Conservation (phyloP, 192 early-diverging fungal genomes). For the Allomyces macrogynus region DNA sequence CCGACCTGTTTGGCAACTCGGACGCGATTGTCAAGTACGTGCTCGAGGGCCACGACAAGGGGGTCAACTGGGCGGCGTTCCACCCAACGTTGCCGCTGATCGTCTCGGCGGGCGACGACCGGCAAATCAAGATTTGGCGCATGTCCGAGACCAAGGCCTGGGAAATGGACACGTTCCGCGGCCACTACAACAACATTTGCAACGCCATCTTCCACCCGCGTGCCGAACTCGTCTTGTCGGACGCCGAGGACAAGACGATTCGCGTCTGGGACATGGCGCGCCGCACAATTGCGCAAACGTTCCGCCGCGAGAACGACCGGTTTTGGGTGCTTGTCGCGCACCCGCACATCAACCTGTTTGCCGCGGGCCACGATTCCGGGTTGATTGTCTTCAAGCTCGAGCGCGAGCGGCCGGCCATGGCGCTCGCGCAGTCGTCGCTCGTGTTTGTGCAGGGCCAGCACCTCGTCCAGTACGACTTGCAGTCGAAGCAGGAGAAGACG, state of each 20-base stretch:
- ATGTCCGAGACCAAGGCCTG: slow-evolving; percentile 88
- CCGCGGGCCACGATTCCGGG: slow-evolving; percentile 93
- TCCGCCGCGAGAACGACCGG: slow-evolving; percentile 85
- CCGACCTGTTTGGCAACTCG: slow-evolving; percentile 88
- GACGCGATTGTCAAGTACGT: slow-evolving; percentile 97
- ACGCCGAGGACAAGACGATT: slow-evolving; percentile 92
- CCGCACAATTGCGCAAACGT: slow-evolving; percentile 83
- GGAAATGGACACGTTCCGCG: slow-evolving; percentile 99
- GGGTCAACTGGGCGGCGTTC: slow-evolving; percentile 96
- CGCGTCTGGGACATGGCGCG: slow-evolving; percentile 97
- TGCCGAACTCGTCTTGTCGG: slow-evolving; percentile 81
- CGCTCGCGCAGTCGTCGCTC: slow-evolving; percentile 60
- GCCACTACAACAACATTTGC: slow-evolving; percentile 95
- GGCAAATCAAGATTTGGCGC: slow-evolving; percentile 94
- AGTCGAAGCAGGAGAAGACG: slow-evolving; percentile 51
- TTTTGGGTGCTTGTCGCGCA: slow-evolving; percentile 94
- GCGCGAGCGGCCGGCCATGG: slow-evolving; percentile 81
- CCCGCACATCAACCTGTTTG: slow-evolving; percentile 95
- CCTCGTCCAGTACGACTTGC: slow-evolving; percentile 64
- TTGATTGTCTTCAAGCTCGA: slow-evolving; percentile 98
- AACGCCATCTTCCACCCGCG: slow-evolving; percentile 87
- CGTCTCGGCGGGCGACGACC: slow-evolving; percentile 91
- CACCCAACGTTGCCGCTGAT: slow-evolving; percentile 92
- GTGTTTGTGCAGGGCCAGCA: slow-evolving; percentile 79
- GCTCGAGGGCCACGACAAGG: slow-evolving; percentile 89